Conservation (phyloP, 192 early-diverging fungal genomes). For the Podila minutissima region DNA sequence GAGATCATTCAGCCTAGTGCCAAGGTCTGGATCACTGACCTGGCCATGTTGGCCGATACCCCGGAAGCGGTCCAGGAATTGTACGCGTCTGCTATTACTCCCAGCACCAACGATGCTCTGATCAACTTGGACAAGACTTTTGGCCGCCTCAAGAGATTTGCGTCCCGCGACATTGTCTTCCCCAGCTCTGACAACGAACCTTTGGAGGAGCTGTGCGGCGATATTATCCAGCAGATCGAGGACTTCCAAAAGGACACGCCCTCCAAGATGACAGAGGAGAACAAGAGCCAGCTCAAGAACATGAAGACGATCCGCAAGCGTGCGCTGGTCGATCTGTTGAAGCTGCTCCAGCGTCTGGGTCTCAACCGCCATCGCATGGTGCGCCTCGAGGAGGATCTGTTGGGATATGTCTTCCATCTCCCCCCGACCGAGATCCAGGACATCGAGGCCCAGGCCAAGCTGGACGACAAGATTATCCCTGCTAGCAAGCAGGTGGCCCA, state of each 20-base stretch:
- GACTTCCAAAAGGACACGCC: constrained; percentile 68
- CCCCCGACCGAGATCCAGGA: constrained; percentile 49
- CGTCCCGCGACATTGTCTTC: constrained; percentile 48
- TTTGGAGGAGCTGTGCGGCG: constrained; percentile 60
- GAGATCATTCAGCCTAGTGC: constrained; percentile 46
- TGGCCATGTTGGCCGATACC: constrained; percentile 28
- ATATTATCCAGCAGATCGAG: constrained; percentile 64
- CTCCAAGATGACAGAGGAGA: constrained; percentile 62
- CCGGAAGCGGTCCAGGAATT: constrained; percentile 13
- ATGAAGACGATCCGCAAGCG: constrained; percentile 79
- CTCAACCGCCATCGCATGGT: constrained; percentile 55
- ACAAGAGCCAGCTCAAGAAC: constrained; percentile 66
- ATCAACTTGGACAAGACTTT: constrained; percentile 56
- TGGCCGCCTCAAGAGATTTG: constrained; percentile 48
- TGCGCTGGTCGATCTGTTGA: constrained; percentile 81
- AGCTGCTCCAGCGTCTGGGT: constrained; percentile 75
- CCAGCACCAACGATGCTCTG: constrained; percentile 55
- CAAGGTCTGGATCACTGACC: constrained; percentile 54
- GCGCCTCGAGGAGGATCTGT: constrained; percentile 51
- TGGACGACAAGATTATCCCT: constrained; percentile 39
- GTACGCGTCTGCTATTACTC: constrained; percentile 13
- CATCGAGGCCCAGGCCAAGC: constrained; percentile 38
- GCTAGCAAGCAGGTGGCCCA: constrained; percentile 40
- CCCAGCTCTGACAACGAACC: constrained; percentile 29
- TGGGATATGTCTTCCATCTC: constrained; percentile 55